Evolutionary conservation across 1,284 basidiomycete species (phyloP), one percentile per base, ranked within the genome.

Genomic region (Cryptococcus neoformans): DNA sequence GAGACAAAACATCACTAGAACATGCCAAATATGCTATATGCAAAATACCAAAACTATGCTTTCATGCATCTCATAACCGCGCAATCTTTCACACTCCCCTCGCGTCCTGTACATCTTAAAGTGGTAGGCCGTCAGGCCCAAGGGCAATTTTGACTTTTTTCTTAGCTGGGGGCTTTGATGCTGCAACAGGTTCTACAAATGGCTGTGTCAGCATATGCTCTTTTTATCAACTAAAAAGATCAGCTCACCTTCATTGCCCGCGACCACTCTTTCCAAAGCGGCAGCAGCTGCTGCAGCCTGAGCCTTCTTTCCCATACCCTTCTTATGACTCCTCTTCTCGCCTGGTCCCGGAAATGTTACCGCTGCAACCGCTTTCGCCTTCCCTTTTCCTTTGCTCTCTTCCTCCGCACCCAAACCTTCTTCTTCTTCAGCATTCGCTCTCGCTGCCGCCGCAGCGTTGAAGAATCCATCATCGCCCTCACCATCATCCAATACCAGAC

Each of bases 381-480:
- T 46, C 49, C 14, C 51, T 37, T 49, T 57, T 41, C 47, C 35
- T 16, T n/a, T 52, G 11, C 42, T 50, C n/a, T 45, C 55, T n/a
- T 38, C 49, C 38, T 51, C 57, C 21, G 62, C 62, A 40, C 67
- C 68, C 6, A 57, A 62, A 49, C 58, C 63, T 37, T 72, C 70
- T 50, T 72, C 69, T 40, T 70, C 67, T 35, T 69, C 68, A 12
- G 45, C 58, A 51, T 68, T 68, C 2, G 56, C 53, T 3, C 55
- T 48, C 49, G 66, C 62, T 2, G 39, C 21, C 53, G 60, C 55
- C 10, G 45, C 51, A 48, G 62, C 38, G 50, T 56, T 65, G 60
- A 75, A 75, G 62, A 76, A 76, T 53, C 69, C 72, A 61, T 76
- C 73, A 46, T 72, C 73, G 35, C 71, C 70, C 9, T 72, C 73